A percentile compares a stretch with the other conserved stretches of the same genome.
phyloP scores from a whole-genome alignment of 2,329 filamentous ascomycete genomes.

The Diaporthe nobilis region DNA sequence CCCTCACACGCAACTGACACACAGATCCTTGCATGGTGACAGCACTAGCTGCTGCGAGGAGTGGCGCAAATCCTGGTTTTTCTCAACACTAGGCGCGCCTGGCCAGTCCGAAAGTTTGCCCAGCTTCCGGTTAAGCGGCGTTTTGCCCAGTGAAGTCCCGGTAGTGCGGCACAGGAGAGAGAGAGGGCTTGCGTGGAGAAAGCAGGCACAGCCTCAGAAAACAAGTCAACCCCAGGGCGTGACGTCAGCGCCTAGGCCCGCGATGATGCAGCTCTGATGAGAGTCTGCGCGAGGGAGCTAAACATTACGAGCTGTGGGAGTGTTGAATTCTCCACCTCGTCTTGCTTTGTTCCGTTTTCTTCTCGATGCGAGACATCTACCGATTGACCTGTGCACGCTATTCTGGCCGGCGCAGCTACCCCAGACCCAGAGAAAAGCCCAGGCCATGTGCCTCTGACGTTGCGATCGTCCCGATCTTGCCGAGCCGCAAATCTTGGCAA shows the following conservation, averaged over 20 bases:
- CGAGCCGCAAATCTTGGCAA: slow-evolving; percentile 43
- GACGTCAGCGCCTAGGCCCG: slow-evolving; percentile 24
- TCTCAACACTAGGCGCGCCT: slow-evolving; percentile 5
- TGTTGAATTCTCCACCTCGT: background rate
- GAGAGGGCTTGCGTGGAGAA: background rate
- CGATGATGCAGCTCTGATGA: slow-evolving; percentile 26
- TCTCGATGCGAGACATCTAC: background rate
- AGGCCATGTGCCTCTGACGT: slow-evolving; percentile 39
- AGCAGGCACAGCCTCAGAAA: slow-evolving; percentile 20
- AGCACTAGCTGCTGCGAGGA: background rate
- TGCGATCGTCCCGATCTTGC: slow-evolving; percentile 21
- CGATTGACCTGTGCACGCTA: background rate
- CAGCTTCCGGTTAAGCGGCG: background rate
- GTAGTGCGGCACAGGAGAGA: slow-evolving; percentile 8
- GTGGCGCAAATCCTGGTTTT: background rate
- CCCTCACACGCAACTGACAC: background rate
- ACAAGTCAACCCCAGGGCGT: background rate
- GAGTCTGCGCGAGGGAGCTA: background rate
- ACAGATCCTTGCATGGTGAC: slow-evolving; percentile 9
- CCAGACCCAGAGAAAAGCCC: slow-evolving; percentile 24
- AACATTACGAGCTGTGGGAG: background rate
- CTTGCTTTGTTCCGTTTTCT: background rate
- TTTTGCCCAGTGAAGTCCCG: background rate
- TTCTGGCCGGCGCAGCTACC: background rate
- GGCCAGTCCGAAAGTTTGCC: slow-evolving; percentile 11